These are phyloP conservation scores for Euphrasia arctica DNA, from an alignment of 305 asterid genomes.

Conservation along the genomic window DNA sequence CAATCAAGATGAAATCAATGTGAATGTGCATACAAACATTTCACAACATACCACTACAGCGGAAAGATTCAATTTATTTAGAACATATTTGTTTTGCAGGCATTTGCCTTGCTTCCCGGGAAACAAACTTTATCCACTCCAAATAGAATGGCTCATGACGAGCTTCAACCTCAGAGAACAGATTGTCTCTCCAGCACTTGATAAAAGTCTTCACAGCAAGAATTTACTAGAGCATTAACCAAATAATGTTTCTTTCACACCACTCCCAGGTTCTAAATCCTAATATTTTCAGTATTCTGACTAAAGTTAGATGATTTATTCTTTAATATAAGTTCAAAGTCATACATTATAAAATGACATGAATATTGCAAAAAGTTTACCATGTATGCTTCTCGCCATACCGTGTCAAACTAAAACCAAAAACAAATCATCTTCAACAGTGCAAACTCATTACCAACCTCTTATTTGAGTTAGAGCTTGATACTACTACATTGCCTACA, in stretches of 20 bases:
- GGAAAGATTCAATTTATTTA: not conserved
- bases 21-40: not conserved
- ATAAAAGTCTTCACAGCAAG: not conserved
- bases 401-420: constrained; percentile 15
- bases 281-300: not conserved
- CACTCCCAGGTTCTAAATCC: not conserved
- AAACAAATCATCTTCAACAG: constrained; percentile 13
- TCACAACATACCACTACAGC: not conserved
- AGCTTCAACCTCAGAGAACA: constrained; percentile 6
- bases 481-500: not conserved
- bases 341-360: constrained; percentile 17
- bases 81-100: not conserved
- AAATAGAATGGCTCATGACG: not conserved
- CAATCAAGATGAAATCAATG: not conserved
- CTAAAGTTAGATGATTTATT: not conserved
- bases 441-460: constrained; percentile 22
- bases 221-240: not conserved
- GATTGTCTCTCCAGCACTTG: not conserved
- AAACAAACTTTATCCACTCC: not conserved
- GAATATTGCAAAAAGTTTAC: constrained; percentile 1
- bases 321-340: not conserved
- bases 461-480: constrained; percentile 6
- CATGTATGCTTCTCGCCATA: not conserved
- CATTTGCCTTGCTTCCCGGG: constrained; percentile 8
- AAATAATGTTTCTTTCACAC: not conserved